Evolutionary conservation across 805 yeast species (phyloP).

Genomic region (Ogataea populi-albae): DNA sequence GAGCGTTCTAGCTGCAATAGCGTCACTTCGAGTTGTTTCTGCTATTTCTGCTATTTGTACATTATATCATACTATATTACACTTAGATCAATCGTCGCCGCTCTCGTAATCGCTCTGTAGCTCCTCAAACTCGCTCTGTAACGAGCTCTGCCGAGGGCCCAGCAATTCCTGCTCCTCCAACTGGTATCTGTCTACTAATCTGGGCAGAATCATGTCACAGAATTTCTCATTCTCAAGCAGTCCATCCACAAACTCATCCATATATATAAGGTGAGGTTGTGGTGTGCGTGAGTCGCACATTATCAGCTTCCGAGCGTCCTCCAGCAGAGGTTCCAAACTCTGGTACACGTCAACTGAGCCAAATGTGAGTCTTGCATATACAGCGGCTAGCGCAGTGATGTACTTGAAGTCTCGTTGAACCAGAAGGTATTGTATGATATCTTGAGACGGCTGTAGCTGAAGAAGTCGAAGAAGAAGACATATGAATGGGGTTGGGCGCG

Average conservation of each 20-base stretch:
- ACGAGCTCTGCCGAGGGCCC: constrained; percentile 37
- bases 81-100: too few relatives aligned
- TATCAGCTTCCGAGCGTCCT: constrained; percentile 71
- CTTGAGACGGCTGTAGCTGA: constrained; percentile 67
- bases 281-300: constrained; percentile 35
- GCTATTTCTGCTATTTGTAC: background rate
- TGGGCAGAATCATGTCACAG: constrained; percentile 71
- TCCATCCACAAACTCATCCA: constrained; percentile 76
- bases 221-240: constrained; percentile 56
- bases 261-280: constrained; percentile 42
- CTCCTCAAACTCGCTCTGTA: constrained; percentile 34
- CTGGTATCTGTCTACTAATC: constrained; percentile 43
- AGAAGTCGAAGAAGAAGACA: constrained; percentile 73
- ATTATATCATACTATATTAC: too few relatives aligned
- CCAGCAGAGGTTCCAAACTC: constrained; percentile 51
- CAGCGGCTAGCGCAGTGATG: constrained; percentile 61
- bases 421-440: constrained; percentile 52
- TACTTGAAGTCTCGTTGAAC: constrained; percentile 74
- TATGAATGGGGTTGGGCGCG: constrained; percentile 68
- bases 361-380: constrained; percentile 55
- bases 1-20: constrained; percentile 27
- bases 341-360: constrained; percentile 45
- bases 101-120: constrained; percentile 22
- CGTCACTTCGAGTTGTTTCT: background rate
- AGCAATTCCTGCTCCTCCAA: constrained; percentile 43